Percentiles rank a stretch among this genome's conserved stretches.
Conservation (phyloP, 306 rosid genomes). For the Alnus rubra region DNA sequence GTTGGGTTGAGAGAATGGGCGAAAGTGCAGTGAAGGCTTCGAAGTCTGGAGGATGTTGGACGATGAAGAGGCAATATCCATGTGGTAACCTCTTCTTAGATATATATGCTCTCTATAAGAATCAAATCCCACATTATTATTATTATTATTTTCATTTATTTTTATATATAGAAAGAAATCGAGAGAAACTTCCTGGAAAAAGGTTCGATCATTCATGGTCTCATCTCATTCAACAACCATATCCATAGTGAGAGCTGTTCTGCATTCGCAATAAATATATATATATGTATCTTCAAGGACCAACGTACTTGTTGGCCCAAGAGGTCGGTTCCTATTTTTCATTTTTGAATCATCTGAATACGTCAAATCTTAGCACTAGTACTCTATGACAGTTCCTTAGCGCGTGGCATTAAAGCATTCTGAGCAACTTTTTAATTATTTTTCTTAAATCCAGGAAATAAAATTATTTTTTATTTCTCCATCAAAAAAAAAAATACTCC, state of each 20-base stretch:
- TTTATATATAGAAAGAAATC: background rate
- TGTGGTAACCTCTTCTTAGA: constrained; percentile 40
- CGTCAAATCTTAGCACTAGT: background rate
- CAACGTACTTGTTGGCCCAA: background rate
- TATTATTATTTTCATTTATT: background rate
- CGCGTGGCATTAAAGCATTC: no score
- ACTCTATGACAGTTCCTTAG: background rate
- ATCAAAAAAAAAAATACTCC: no score
- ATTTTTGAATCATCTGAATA: background rate
- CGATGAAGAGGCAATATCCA: constrained; percentile 71
- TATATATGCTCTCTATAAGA: background rate
- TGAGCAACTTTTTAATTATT: no score
- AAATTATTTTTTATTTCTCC: no score
- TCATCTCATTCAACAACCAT: background rate
- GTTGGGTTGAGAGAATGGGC: constrained; percentile 43
- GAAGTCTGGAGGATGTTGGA: constrained; percentile 46
- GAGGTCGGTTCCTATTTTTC: background rate
- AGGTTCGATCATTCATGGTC: background rate
- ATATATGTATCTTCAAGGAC: background rate
- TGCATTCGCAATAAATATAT: background rate
- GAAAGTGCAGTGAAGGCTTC: constrained; percentile 42
- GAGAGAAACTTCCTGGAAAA: constrained; percentile 40
- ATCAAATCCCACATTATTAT: constrained; percentile 14
- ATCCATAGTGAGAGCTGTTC: background rate
- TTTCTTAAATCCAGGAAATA: no score